Evolutionary conservation across 2,329 filamentous ascomycete species (phyloP).

Genomic region (Trichoderma gracile): DNA sequence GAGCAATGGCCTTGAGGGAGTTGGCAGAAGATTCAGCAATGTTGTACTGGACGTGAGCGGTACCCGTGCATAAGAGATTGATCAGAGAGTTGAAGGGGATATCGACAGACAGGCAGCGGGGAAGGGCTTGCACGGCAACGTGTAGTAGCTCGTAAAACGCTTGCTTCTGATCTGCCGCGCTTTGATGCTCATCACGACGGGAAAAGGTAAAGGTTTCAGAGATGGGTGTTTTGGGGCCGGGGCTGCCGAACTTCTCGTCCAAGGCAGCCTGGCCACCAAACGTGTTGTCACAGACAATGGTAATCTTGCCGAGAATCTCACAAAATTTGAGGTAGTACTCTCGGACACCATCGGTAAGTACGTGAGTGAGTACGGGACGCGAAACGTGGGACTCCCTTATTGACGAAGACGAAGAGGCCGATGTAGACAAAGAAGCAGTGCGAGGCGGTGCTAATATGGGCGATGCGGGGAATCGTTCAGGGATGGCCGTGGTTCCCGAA

Average conservation of each 20-base stretch:
- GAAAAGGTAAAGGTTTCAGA: constrained; percentile 91
- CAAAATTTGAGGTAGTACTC: constrained; percentile 91
- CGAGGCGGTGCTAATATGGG: constrained; percentile 48
- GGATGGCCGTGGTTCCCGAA: constrained; percentile 34
- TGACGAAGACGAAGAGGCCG: constrained; percentile 30
- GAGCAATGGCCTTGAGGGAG: constrained; percentile 91
- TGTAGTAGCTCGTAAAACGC: constrained; percentile 94
- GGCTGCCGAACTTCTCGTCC: constrained; percentile 89
- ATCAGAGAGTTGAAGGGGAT: constrained; percentile 93
- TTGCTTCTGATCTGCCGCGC: constrained; percentile 78
- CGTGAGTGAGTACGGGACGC: constrained; percentile 59
- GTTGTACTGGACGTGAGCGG: constrained; percentile 88
- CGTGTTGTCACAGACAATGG: constrained; percentile 92
- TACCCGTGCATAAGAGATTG: constrained; percentile 93
- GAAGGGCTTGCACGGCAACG: constrained; percentile 91
- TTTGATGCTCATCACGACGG: constrained; percentile 75
- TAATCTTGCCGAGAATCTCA: constrained; percentile 92
- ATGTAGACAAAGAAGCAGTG: constrained; percentile 33
- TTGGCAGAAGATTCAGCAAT: constrained; percentile 91
- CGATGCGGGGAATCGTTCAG: constrained; percentile 52
- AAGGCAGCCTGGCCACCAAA: constrained; percentile 94
- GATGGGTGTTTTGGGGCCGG: constrained; percentile 91
- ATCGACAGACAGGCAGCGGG: constrained; percentile 86
- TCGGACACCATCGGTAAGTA: constrained; percentile 72
- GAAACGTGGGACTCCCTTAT: constrained; percentile 68